Base-by-base conservation (phyloP, 108 stramenopile genomes). In the Aurantiochytrium sp. region DNA sequence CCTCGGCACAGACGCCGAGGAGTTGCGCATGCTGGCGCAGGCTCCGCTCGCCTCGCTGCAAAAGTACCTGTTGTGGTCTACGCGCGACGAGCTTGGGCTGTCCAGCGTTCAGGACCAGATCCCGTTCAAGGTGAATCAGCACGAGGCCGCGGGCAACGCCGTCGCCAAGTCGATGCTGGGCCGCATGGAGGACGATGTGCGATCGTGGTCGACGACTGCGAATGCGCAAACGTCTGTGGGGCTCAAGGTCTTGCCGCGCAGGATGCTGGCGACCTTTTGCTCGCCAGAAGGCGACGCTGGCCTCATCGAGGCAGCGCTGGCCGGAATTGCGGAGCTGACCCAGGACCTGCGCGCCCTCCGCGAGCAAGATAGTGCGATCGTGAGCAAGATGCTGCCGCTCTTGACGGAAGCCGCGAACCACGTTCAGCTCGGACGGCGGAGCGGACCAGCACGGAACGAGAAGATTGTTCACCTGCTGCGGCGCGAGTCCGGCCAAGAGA, bases 151-250 rank as follows among this genome's bases (percentile, higher is more conserved):
- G 17, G 52, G 69, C 8, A 90, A 55, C 10, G 87, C 87, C 4
- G 87, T 87, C 15, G 90, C 90, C 24, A 59, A 41, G 87, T 55
- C 87, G 34, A 87, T 90, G 86, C 87, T 90, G 4, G 27, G 37
- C 24, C 90, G 90, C 19, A 50, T 90, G 34, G 36, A 68, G 50
- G 90, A 90, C 22, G 90, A 90, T 55, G 50, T 90, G 8, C 50
- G 50, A 6, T 85, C 89, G 36, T 89, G 45, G 30, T 30, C 86
- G 0, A 4, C 41, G 1, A 37, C 31, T 17, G 89, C 65, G 6
- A 89, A 89, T 65, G 31, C 32, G 21, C 4, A 36, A 19, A 5
- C 37, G 15, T 27, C 50, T 17, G 32, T 68, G 4, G 32, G 68
- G 4, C 10, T 89, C 19, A 65, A 15, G 37, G 32, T 55, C 17